Conservation (phyloP, 805 yeast genomes). For the Kuraishia cidri region DNA sequence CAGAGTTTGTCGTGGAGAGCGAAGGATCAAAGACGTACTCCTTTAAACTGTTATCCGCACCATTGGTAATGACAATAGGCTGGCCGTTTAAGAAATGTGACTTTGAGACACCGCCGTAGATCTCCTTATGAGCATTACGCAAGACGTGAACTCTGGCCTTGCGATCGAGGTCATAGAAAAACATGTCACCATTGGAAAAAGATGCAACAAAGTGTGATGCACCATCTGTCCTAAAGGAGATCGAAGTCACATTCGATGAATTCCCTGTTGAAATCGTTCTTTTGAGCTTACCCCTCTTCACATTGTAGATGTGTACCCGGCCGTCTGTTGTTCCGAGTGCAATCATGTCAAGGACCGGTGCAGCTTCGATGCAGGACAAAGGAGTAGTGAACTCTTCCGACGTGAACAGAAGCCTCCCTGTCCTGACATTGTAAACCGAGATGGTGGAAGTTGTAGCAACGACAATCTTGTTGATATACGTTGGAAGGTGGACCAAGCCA, state of each 20-base stretch:
- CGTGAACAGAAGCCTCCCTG: constrained; percentile 58
- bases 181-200: constrained; percentile 70
- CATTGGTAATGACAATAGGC: constrained; percentile 81
- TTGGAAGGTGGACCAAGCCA: constrained; percentile 73
- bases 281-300: constrained; percentile 52
- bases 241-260: constrained; percentile 34
- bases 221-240: constrained; percentile 91
- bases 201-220: constrained; percentile 77
- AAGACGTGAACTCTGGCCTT: constrained; percentile 69
- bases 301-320: constrained; percentile 51
- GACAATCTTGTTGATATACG: constrained; percentile 83
- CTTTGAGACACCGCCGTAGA: constrained; percentile 68
- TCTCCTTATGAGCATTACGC: constrained; percentile 63
- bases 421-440: constrained; percentile 61
- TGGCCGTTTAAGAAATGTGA: constrained; percentile 82
- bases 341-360: constrained; percentile 80
- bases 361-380: constrained; percentile 64
- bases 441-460: constrained; percentile 67
- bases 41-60: constrained; percentile 83
- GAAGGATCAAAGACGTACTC: constrained; percentile 94
- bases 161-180: constrained; percentile 74
- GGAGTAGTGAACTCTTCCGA: constrained; percentile 40
- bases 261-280: constrained; percentile 40
- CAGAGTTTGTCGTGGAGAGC: constrained; percentile 50
- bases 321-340: constrained; percentile 76